Base-by-base conservation (phyloP, 2,329 filamentous ascomycete species). In the Exophiala sideris region DNA sequence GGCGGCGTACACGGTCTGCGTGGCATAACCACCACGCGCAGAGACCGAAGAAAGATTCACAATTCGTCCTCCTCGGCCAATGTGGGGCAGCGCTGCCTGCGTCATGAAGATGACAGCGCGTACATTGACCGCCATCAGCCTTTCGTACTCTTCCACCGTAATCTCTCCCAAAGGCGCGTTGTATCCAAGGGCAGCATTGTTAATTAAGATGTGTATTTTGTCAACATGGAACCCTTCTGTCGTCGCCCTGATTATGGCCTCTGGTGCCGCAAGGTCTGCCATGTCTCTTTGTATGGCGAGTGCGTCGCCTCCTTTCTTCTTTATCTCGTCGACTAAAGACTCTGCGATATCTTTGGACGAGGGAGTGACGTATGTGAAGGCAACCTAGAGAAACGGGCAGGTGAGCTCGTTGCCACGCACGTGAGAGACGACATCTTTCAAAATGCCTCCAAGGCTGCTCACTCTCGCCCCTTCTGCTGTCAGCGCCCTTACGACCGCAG, bases 1-100 rank as follows among this genome's bases (percentile, higher is more conserved):
- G 4, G 82, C 86, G 14, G 86, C 86, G 76, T 90, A 90, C 38
- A 89, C 76, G 7, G 83, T 79, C 66, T 89, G 86, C 65, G 83
- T 80, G 56, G 83, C 83, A 16, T 89, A 83, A 41, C 80, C 84
- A 33, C 11, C n/a, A n/a, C 62, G 47, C 1, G 58, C 59, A 20
- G 52, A 54, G 12, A 61, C 63, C 1, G 58, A 61, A 1, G 54
- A 60, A 9, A 65, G n/a, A 24, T 64, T 64, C 34, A 64, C 51
- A 20, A 65, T 64, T 1, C 63, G 58, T 3, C 53, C 55, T 2
- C 52, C 56, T 4, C 45, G 48, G 5, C 38, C 10, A 5, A 57
- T 5, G 24, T 57, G 29, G 3, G 54, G 54, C 7, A 63, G 58
- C 32, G 60, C 60, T 24, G 61, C 63, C 11, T 57, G 10, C 42